A percentile compares a stretch with the other conserved stretches of the same genome.
Conservation (phyloP, 345 rosid species). For the Bruguiera parviflora region DNA sequence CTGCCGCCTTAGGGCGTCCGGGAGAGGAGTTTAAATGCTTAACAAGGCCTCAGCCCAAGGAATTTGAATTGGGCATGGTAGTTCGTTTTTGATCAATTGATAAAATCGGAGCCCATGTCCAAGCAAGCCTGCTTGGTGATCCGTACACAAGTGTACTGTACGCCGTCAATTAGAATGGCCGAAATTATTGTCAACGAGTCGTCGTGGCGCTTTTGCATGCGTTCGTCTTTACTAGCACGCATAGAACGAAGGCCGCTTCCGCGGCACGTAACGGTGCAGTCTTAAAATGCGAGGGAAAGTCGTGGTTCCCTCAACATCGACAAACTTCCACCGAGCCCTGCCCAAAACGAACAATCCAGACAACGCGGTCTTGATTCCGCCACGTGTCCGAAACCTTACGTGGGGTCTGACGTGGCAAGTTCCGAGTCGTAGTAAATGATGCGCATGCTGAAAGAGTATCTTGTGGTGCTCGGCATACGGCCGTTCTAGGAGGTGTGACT, state of each 20-base stretch:
- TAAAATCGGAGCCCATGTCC: too few relatives aligned
- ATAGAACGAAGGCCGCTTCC: neutral
- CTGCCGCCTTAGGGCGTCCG: too few relatives aligned
- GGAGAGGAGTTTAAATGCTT: too few relatives aligned
- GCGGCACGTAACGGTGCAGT: constrained; percentile 28
- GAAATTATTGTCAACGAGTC: too few relatives aligned
- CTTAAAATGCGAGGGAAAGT: constrained; percentile 7
- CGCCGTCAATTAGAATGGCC: too few relatives aligned
- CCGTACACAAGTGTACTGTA: too few relatives aligned
- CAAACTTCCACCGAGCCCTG: constrained; percentile 44
- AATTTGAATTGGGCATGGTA: too few relatives aligned
- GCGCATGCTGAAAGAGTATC: constrained; percentile 52
- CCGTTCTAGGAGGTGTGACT: constrained; percentile 58
- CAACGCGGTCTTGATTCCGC: constrained; percentile 33
- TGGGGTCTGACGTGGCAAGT: constrained; percentile 56
- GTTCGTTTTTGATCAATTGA: too few relatives aligned
- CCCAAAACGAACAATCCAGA: constrained; percentile 24
- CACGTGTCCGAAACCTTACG: constrained; percentile 32
- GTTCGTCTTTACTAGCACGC: too few relatives aligned
- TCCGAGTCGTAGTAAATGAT: constrained; percentile 40
- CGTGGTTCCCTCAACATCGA: constrained; percentile 33
- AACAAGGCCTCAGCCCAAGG: too few relatives aligned
- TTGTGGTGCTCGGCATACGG: constrained; percentile 83
- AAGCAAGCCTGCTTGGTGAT: too few relatives aligned
- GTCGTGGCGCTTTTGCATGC: too few relatives aligned